These are phyloP conservation scores for Verticillium zaregamsianum DNA, from an alignment of 2,329 filamentous ascomycete species.

Conservation along the genomic window DNA sequence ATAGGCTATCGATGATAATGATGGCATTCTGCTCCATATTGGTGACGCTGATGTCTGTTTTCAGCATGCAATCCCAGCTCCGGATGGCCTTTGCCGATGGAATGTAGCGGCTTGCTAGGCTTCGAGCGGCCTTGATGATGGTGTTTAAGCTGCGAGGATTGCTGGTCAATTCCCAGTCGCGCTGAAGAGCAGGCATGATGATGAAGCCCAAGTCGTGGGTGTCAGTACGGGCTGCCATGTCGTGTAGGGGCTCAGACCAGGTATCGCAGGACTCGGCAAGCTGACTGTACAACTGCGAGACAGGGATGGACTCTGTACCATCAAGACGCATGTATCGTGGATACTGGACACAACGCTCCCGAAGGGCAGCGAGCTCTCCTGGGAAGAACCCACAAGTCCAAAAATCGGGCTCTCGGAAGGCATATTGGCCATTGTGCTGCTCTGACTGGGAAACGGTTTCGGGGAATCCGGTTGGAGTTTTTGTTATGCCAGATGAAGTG, in stretches of 20 bases:
- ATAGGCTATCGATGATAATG: slow-evolving; percentile 38
- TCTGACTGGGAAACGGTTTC: slow-evolving; percentile 17
- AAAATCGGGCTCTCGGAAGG: slow-evolving; percentile 4
- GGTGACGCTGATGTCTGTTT: slow-evolving; percentile 21
- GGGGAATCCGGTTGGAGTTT: slow-evolving; percentile 19
- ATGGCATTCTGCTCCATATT: slow-evolving; percentile 25
- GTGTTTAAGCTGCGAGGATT: slow-evolving; percentile 32
- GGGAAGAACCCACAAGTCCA: slow-evolving; percentile 29
- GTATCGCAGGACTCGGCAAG: slow-evolving; percentile 16
- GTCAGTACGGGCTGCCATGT: slow-evolving; percentile 36
- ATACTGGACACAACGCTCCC: slow-evolving; percentile 27
- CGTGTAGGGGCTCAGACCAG: slow-evolving; percentile 30
- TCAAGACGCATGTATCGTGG: slow-evolving; percentile 29
- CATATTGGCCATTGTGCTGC: not conserved
- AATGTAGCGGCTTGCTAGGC: slow-evolving; percentile 37
- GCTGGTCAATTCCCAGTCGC: slow-evolving; percentile 42
- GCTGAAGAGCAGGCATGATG: slow-evolving; percentile 39
- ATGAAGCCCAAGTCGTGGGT: slow-evolving; percentile 54
- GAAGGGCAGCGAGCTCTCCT: slow-evolving; percentile 25
- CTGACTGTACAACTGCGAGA: not conserved
- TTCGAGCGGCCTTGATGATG: slow-evolving; percentile 38
- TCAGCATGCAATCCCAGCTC: slow-evolving; percentile 40
- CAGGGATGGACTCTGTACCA: slow-evolving; percentile 18
- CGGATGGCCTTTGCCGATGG: slow-evolving; percentile 37
- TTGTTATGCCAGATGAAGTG: not conserved